Base-by-base conservation (phyloP, 495 filamentous ascomycete species). In the Penicillium argentinense region DNA sequence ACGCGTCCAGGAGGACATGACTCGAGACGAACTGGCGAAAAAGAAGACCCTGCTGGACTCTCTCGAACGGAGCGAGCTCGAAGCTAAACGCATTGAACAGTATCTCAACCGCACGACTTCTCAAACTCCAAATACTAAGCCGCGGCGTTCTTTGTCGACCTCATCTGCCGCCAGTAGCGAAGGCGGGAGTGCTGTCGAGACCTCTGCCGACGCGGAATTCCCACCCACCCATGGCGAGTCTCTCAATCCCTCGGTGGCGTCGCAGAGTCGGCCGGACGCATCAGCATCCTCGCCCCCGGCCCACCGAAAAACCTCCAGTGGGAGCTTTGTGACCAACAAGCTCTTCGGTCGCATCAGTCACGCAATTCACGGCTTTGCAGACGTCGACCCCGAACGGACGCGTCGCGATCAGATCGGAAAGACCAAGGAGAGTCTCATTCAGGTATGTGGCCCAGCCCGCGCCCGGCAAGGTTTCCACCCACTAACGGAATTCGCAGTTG, bases 1-100 rank as follows among this genome's bases (percentile, higher is more conserved):
- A 68, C 80, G 93, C 13, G 86, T 97, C 16, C 93, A 98, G 53
- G 88, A 97, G 63, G 93, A 98, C 49, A 95, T 97, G 91, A 96
- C 91, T 1, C 82, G 83, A 23, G 95, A 97, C 39, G 88, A 97
- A 56, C 71, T 98, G 7, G 71, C 79, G 5, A 90, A 90, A 68
- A 97, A 97, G 68, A 82, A 78, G 51, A 66, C 75, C 1, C 74
- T 90, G 12, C 74, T 98, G 3, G 88, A 93, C 26, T 84, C 86
- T 14, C 72, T 98, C 7, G 93, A 97, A 62, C 77, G 81, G 43
- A 96, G 91, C 56, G 93, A 98, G 67, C 72, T 82, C 12, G 93
- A 98, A 68, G 91, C 95, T 0, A 86, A 85, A 51, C 82, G 95
- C 25, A 92, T 98, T 28, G 91, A 97, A 39, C 84, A 92, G 49